Conservation (phyloP, 2,329 filamentous ascomycete genomes). For the Exophiala lecanii-corni region DNA sequence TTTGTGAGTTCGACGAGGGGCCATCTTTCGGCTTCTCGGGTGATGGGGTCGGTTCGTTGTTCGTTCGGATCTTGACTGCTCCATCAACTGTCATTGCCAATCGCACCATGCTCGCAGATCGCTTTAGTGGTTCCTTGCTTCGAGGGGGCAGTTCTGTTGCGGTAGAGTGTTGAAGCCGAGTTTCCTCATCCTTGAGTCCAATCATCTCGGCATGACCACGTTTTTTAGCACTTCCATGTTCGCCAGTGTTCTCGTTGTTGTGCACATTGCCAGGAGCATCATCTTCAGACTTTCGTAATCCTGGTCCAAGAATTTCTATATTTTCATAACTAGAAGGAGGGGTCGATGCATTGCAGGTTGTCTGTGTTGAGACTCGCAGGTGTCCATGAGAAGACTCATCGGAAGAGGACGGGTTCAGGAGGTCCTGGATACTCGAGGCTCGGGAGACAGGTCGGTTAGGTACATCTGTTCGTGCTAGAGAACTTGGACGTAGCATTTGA, state of each 20-base stretch:
- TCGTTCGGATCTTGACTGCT: slow-evolving; percentile 76
- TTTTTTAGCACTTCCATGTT: slow-evolving; percentile 16
- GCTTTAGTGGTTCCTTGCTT: slow-evolving; percentile 27
- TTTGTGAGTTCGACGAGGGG: slow-evolving; percentile 41
- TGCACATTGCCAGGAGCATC: too few relatives aligned
- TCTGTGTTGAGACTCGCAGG: slow-evolving; percentile 3
- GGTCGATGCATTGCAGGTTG: slow-evolving; percentile 8
- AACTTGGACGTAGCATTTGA: neutral
- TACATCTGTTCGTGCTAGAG: slow-evolving; percentile 10
- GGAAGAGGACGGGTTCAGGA: slow-evolving; percentile 20
- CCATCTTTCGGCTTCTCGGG: slow-evolving; percentile 52
- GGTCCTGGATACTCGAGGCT: slow-evolving; percentile 24
- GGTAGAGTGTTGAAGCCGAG: slow-evolving; percentile 34
- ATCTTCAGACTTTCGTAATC: slow-evolving; percentile 3
- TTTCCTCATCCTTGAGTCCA: slow-evolving; percentile 2
- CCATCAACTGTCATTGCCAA: slow-evolving; percentile 83
- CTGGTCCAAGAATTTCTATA: too few relatives aligned
- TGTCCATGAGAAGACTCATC: slow-evolving; percentile 5
- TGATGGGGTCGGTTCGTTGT: slow-evolving; percentile 65
- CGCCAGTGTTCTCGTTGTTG: slow-evolving; percentile 7
- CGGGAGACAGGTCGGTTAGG: slow-evolving; percentile 18
- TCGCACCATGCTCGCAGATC: slow-evolving; percentile 53
- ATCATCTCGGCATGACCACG: slow-evolving; percentile 24
- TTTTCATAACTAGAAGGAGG: slow-evolving; percentile 18
- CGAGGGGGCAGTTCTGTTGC: slow-evolving; percentile 36